Conservation (phyloP, 345 rosid species). For the Eucalyptus globulus region DNA sequence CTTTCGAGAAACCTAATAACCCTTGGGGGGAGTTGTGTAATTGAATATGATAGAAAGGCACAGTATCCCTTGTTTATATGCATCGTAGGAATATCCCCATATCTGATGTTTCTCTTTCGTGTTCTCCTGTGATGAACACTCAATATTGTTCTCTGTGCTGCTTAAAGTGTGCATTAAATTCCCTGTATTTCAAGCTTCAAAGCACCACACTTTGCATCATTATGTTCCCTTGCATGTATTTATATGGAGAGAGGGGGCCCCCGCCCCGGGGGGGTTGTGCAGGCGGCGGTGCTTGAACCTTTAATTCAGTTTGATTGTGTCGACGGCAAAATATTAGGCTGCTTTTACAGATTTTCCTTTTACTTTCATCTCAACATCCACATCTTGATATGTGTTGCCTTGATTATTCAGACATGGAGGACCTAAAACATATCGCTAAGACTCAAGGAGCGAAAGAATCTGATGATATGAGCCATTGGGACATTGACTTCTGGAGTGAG, state of each 20-base stretch:
- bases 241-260: neutral
- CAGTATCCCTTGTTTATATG: neutral
- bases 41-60: neutral
- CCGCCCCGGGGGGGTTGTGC: too few relatives aligned
- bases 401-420: constrained; percentile 54
- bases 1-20: neutral
- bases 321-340: neutral
- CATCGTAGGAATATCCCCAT: neutral
- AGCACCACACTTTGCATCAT: neutral
- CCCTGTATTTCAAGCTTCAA: neutral
- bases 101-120: neutral
- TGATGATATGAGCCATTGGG: constrained; percentile 69
- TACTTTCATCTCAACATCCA: neutral
- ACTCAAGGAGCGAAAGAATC: constrained; percentile 61
- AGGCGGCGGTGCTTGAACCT: neutral
- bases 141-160: neutral
- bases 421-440: constrained; percentile 57
- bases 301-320: neutral
- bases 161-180: neutral
- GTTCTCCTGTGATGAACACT: neutral
- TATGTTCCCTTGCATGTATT: neutral
- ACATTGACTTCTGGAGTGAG: constrained; percentile 79
- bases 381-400: neutral
- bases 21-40: neutral
- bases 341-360: neutral